These are phyloP conservation scores for Nemania serpens DNA, from an alignment of 2,329 filamentous ascomycete genomes.

Conservation along the genomic window DNA sequence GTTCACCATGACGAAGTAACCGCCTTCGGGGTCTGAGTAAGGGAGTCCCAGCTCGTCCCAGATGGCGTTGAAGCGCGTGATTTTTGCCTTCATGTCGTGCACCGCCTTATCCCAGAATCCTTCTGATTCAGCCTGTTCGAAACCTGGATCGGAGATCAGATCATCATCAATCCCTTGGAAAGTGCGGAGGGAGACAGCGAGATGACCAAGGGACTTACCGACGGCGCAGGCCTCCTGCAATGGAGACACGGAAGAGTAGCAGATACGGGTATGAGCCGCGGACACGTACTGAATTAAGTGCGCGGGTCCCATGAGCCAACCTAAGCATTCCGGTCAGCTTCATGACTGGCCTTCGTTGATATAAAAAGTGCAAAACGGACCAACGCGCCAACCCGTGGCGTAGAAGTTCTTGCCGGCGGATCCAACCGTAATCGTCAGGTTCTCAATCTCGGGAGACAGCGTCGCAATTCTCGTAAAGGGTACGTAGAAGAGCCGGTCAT, in stretches of 20 bases:
- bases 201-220: conserved; percentile 48
- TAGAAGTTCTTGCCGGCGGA: conserved; percentile 99
- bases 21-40: conserved; percentile 92
- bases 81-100: conserved; percentile 86
- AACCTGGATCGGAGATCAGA: conserved; percentile 51
- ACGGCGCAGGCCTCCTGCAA: conserved; percentile 93
- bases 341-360: background rate
- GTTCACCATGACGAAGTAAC: conserved; percentile 97
- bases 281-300: conserved; percentile 90
- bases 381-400: conserved; percentile 93
- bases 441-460: conserved; percentile 85
- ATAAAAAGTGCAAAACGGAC: conserved; percentile 39
- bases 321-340: conserved; percentile 40
- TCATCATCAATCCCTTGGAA: conserved; percentile 4
- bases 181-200: background rate
- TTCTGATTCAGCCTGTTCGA: conserved; percentile 83
- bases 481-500: conserved; percentile 92
- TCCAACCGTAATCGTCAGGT: conserved; percentile 88
- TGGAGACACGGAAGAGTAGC: conserved; percentile 91
- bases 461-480: conserved; percentile 94
- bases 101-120: conserved; percentile 89
- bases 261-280: conserved; percentile 93
- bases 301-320: conserved; percentile 89
- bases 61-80: conserved; percentile 82
- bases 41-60: conserved; percentile 77